phyloP scores from a whole-genome alignment of 1,139 yeast species.

The Scheffersomyces titani region DNA sequence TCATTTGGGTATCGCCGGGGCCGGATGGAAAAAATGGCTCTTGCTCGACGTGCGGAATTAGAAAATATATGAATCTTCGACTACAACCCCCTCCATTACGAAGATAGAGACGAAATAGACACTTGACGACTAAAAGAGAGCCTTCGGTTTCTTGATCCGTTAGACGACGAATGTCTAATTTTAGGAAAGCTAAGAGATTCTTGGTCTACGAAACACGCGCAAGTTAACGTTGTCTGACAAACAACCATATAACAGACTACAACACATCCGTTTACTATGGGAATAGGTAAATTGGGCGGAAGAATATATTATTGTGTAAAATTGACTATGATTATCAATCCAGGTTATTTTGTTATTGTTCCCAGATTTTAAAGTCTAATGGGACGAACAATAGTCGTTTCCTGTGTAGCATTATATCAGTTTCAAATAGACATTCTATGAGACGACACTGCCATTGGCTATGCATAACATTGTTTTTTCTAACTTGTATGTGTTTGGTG shows the following conservation, averaged over 20 bases:
- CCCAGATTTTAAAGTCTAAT: neutral
- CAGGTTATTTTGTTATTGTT: neutral
- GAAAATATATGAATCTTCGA: neutral
- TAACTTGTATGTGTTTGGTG: neutral
- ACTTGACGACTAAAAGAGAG: neutral
- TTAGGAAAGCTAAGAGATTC: neutral
- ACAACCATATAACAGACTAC: neutral
- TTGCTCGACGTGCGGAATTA: neutral
- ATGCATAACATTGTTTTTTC: neutral
- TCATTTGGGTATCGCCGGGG: neutral
- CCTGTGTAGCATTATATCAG: neutral
- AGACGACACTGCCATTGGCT: neutral
- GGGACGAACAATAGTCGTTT: neutral
- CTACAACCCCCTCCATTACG: neutral
- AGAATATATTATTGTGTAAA: neutral
- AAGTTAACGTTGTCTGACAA: neutral
- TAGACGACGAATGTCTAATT: neutral
- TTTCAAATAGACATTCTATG: neutral
- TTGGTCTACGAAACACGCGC: neutral
- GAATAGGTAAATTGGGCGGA: neutral
- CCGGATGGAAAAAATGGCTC: neutral
- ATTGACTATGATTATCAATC: neutral
- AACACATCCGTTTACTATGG: neutral
- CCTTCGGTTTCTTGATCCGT: neutral
- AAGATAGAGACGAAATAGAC: neutral